These are phyloP conservation scores for Didymella arachidicola DNA, from an alignment of 2,329 filamentous ascomycete species.

Conservation along the genomic window DNA sequence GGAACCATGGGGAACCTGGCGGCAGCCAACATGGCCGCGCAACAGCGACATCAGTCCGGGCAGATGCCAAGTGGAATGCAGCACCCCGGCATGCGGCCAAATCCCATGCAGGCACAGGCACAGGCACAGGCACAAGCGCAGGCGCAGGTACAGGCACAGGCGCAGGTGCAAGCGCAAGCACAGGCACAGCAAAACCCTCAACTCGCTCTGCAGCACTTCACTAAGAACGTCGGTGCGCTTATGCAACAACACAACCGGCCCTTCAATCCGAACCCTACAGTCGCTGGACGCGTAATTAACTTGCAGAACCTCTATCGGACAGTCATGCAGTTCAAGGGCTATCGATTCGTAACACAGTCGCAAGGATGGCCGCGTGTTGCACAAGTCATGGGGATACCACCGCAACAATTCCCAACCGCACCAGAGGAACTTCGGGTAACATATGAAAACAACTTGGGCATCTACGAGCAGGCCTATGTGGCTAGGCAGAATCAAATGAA, in stretches of 20 bases:
- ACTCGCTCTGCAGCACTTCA: slow-evolving; percentile 48
- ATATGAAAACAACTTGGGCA: slow-evolving; percentile 77
- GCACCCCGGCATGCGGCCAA: slow-evolving; percentile 45
- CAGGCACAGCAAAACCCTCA: slow-evolving; percentile 32
- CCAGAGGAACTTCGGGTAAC: slow-evolving; percentile 72
- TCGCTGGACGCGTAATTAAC: slow-evolving; percentile 77
- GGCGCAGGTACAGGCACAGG: slow-evolving; percentile 27
- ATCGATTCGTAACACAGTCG: slow-evolving; percentile 71
- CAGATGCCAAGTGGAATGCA: slow-evolving; percentile 49
- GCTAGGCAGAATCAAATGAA: slow-evolving; percentile 61
- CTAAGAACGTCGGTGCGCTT: slow-evolving; percentile 78
- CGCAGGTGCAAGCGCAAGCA: neutral
- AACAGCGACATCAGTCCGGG: slow-evolving; percentile 49
- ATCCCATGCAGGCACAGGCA: slow-evolving; percentile 41
- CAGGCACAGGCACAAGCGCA: slow-evolving; percentile 34
- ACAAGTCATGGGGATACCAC: slow-evolving; percentile 55
- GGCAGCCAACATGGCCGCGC: slow-evolving; percentile 51
- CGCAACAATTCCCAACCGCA: slow-evolving; percentile 64
- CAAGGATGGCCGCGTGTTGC: slow-evolving; percentile 80
- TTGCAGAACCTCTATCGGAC: slow-evolving; percentile 79
- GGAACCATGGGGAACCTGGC: slow-evolving; percentile 49
- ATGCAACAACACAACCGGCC: slow-evolving; percentile 77
- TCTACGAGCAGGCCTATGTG: slow-evolving; percentile 76
- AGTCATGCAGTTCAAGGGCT: slow-evolving; percentile 80
- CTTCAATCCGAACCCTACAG: slow-evolving; percentile 75